Conservation (phyloP, 2,329 filamentous ascomycete genomes). For the Diplodia scrobiculata region DNA sequence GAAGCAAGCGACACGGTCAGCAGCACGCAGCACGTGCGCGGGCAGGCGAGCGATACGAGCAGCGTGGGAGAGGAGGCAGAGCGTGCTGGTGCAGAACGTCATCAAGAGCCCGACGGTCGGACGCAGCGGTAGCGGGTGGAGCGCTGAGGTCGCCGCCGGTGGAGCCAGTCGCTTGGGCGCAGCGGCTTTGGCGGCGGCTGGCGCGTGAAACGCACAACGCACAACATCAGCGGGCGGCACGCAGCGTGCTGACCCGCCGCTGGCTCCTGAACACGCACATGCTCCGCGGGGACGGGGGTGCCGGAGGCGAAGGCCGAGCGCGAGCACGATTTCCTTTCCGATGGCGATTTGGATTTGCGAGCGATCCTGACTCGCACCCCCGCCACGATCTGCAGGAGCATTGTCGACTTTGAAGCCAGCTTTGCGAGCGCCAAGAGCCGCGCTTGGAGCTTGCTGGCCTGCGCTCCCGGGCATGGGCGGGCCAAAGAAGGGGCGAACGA, state of each 20-base stretch:
- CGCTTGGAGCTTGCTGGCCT: neutral
- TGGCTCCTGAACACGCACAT: neutral
- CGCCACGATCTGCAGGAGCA: constrained; percentile 18
- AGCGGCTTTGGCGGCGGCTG: neutral
- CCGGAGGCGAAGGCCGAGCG: neutral
- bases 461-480: neutral
- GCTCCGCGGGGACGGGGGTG: constrained; percentile 1
- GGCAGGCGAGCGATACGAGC: neutral
- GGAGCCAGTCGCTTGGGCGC: neutral
- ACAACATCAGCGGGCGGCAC: neutral
- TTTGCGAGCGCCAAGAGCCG: neutral
- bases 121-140: neutral
- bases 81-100: constrained; percentile 9
- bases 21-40: constrained; percentile 19
- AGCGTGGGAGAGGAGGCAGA: neutral
- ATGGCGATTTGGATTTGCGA: constrained; percentile 8
- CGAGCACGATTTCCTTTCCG: neutral
- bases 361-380: constrained; percentile 7
- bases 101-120: neutral
- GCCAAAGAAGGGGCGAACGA: neutral
- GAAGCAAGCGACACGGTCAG: constrained; percentile 23
- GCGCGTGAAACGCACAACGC: constrained; percentile 11
- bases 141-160: neutral
- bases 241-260: neutral
- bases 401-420: constrained; percentile 4